phyloP scores from a whole-genome alignment of 495 filamentous ascomycete species.

The Penicillium silybi region DNA sequence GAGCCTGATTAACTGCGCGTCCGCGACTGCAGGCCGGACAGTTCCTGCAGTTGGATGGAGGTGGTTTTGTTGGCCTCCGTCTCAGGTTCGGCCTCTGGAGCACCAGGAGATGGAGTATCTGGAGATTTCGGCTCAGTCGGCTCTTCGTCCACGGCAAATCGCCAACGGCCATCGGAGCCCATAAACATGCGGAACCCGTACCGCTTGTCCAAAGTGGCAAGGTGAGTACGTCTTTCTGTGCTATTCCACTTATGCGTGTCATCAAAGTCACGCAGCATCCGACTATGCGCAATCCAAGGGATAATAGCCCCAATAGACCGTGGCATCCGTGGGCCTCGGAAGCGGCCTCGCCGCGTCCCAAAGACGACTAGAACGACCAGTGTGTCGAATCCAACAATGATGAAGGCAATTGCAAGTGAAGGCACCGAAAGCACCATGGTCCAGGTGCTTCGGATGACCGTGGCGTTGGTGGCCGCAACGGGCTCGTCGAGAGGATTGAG shows the following conservation, averaged over 20 bases:
- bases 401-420: conserved; percentile 28
- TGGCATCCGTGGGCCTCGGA: conserved; percentile 37
- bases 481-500: conserved; percentile 25
- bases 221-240: conserved; percentile 27
- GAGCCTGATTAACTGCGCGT: conserved; percentile 1
- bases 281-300: conserved; percentile 40
- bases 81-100: not conserved
- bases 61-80: conserved; percentile 12
- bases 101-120: not conserved
- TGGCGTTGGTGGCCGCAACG: conserved; percentile 22
- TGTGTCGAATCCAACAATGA: conserved; percentile 36
- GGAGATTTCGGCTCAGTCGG: conserved; percentile 6
- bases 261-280: conserved; percentile 35
- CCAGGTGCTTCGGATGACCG: conserved; percentile 34
- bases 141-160: conserved; percentile 39
- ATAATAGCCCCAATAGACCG: conserved; percentile 38
- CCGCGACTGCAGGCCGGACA: conserved; percentile 1
- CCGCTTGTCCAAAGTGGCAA: conserved; percentile 28
- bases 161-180: conserved; percentile 29
- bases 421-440: conserved; percentile 33
- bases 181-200: conserved; percentile 38
- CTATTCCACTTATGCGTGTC: conserved; percentile 34
- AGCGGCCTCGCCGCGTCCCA: conserved; percentile 35
- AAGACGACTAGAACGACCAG: conserved; percentile 38
- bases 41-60: conserved; percentile 18